phyloP scores from a whole-genome alignment of 176 grass and related monocot species.

The Bothriochloa decipiens region DNA sequence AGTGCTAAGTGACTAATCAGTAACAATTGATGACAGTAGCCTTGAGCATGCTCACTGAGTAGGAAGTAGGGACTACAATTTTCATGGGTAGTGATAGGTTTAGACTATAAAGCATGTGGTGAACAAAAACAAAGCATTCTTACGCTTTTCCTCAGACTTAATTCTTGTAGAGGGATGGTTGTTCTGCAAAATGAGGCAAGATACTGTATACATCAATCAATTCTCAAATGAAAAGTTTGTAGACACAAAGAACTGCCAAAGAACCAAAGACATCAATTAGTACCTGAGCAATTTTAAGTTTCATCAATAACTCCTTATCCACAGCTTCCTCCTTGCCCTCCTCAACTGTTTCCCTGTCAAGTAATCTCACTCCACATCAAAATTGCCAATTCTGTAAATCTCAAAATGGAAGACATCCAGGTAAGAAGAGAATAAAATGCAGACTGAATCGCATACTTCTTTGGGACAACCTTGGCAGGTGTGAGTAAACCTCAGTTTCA shows the following conservation, averaged over 20 bases:
- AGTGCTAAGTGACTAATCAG: not conserved
- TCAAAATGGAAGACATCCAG: not conserved
- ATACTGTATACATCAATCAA: slow-evolving; percentile 32
- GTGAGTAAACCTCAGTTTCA: not conserved
- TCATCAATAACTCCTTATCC: slow-evolving; percentile 55
- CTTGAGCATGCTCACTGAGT: not conserved
- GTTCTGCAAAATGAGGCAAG: slow-evolving; percentile 34
- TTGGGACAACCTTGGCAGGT: slow-evolving; percentile 42
- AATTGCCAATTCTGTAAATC: not conserved
- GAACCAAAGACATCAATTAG: not conserved
- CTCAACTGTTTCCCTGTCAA: slow-evolving; percentile 50
- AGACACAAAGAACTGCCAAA: not conserved
- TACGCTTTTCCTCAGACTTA: slow-evolving; percentile 58
- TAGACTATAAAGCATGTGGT: slow-evolving; percentile 19
- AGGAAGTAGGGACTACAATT: not conserved
- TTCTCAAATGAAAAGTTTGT: slow-evolving; percentile 1
- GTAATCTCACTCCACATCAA: not conserved
- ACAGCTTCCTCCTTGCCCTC: slow-evolving; percentile 57
- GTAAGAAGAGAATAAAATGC: not conserved
- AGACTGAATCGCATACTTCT: slow-evolving; percentile 30
- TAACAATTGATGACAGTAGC: not conserved
- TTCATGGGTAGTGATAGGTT: not conserved
- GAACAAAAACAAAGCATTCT: slow-evolving; percentile 20
- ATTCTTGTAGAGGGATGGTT: slow-evolving; percentile 42
- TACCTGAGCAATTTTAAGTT: slow-evolving; percentile 56